Base-by-base conservation (phyloP, 2,329 filamentous ascomycete genomes). In the Aspergillus spinulosporus region DNA sequence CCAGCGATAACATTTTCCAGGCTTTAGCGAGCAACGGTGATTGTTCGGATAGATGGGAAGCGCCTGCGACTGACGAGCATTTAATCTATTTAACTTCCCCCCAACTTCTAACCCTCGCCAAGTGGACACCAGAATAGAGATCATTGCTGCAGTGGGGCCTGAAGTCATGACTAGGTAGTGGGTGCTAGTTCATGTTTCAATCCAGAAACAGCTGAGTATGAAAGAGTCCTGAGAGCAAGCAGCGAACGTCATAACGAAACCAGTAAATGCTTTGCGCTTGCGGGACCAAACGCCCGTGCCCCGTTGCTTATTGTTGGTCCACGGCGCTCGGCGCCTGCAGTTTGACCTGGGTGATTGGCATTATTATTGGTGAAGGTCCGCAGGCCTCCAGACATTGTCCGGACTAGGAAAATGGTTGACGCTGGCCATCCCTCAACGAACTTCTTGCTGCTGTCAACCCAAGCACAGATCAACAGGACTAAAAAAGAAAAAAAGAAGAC, bases 201-300 rank as follows among this genome's bases (percentile, higher is more conserved):
- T 48, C 48, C 51, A 54, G 51, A 39, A 40, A 48, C 46, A 43
- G 44, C 45, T 39, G 34, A 12, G 34, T 37, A 37, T 37, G 34
- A 37, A 37, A 12, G 34, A 37, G 34, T 4, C 34, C 21, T 21
- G 21, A 21, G n/a, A 45, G 21, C 29, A 21, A 26, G 34, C 43
- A 29, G 50, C 43, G 47, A 53, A 61, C 54, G 45, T 57, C 52
- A 57, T 52, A 43, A 58, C 62, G 15, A 61, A 64, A 61, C 42
- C 42, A 57, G 62, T 64, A 64, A 62, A 61, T 64, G 62, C 61
- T 45, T 44, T 32, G 28, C 15, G 42, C 37, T 42, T 39, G 36
- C 40, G 28, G 29, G 28, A 14, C 36, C 47, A 8, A 29, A 48
- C 29, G 32, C 43, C 57, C 40, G 53, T 52, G 53, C 49, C 48